Percentiles rank a stretch among this genome's conserved stretches.
Conservation (phyloP, 139 green algal species). For the Haematococcus lacustris region DNA sequence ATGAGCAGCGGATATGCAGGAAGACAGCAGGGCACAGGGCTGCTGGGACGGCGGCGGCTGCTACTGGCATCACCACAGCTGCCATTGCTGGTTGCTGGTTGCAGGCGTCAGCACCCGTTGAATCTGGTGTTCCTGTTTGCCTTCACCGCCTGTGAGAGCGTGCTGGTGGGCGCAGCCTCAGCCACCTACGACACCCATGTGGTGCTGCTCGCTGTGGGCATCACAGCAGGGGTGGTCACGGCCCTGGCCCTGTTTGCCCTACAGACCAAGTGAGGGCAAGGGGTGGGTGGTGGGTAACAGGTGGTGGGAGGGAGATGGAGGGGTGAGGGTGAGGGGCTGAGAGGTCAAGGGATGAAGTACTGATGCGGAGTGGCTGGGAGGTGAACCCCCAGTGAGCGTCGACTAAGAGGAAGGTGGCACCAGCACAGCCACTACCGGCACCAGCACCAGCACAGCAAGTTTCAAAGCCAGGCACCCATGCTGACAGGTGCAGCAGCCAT, state of each 20-base stretch:
- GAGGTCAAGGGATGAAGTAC: neutral
- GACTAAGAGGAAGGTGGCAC: neutral
- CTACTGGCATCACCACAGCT: too few relatives aligned
- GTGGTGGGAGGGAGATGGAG: neutral
- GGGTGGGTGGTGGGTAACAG: neutral
- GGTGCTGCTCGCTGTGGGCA: constrained; percentile 15
- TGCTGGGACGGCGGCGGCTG: too few relatives aligned
- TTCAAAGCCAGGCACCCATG: too few relatives aligned
- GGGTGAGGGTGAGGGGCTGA: neutral
- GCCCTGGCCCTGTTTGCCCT: constrained; percentile 16
- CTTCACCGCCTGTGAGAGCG: constrained; percentile 33
- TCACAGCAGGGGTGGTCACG: constrained; percentile 14
- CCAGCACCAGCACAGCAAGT: neutral
- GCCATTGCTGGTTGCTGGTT: too few relatives aligned
- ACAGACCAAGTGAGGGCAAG: constrained; percentile 14
- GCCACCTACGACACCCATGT: constrained; percentile 10
- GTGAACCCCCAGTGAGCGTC: too few relatives aligned
- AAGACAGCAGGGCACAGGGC: too few relatives aligned
- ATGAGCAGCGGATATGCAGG: too few relatives aligned
- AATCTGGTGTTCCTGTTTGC: constrained; percentile 41
- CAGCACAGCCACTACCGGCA: neutral
- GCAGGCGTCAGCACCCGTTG: constrained; percentile 24
- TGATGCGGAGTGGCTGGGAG: neutral
- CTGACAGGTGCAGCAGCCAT: too few relatives aligned
- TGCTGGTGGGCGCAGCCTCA: constrained; percentile 25